Evolutionary conservation across 2,329 filamentous ascomycete genomes (phyloP), one percentile per base, ranked within the genome.

Genomic region (Fusarium miscanthi): DNA sequence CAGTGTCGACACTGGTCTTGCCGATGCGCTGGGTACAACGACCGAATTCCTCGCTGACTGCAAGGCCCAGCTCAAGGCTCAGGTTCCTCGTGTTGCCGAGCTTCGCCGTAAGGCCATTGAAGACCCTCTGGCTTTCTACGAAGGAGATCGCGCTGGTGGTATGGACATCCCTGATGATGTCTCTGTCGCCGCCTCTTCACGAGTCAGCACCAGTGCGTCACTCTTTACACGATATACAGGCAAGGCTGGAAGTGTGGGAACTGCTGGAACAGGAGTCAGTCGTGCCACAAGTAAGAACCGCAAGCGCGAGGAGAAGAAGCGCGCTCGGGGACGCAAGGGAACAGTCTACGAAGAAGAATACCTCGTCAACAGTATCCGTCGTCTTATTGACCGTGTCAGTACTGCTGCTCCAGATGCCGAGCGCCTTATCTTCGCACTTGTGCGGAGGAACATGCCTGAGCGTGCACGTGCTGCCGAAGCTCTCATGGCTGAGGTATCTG

Each of bases 271-370:
- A 17, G 89, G 90, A 35, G 91, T 92, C 5, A 93, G 91, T 54
- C 88, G 94, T 17, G 92, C 92, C 65, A 97, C 94, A 43, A 93
- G 90, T 78, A 97, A 96, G 86, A 98, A 97, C 79, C 90, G 94
- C 58, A 87, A 92, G 30, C 88, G 94, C 25, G 96, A 99, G 82
- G 96, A 99, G 85, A 91, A 97, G 81, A 99, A 99, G 87, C 90
- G 95, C 21, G 96, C 96, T 1, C 87, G 94, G 12, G 96, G 96
- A 30, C 95, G 97, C 81, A 98, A 98, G 85, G 96, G 96, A 16
- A 97, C 94, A 21, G 93, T 99, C 9, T 99, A 99, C 81, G 96
- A 99, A 81, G 95, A 98, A 79, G 96, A 98, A 82, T 99, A 99
- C 81, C 88, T 99, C 9, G 91, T 97, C 65, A 96, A 95, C 80